These are phyloP conservation scores for Anthracocystis panici-leucophaei DNA, from an alignment of 1,284 basidiomycete genomes.

Conservation along the genomic window DNA sequence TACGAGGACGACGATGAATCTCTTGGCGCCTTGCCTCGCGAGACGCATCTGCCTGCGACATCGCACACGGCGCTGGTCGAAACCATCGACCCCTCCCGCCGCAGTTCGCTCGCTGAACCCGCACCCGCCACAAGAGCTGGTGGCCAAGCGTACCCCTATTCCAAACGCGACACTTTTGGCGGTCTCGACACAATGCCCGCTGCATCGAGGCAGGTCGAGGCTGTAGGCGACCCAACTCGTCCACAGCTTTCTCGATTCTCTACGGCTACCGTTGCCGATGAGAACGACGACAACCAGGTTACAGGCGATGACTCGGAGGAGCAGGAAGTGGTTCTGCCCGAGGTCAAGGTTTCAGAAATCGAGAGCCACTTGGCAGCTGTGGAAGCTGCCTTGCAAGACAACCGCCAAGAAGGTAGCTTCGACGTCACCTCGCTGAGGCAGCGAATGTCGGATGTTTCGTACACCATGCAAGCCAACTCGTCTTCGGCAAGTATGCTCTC, in stretches of 20 bases:
- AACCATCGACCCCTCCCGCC: constrained; percentile 22
- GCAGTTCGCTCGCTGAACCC: constrained; percentile 13
- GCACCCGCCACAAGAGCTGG: background rate
- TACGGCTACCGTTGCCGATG: constrained; percentile 12
- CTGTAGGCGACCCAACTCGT: constrained; percentile 5
- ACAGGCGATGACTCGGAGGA: constrained; percentile 25
- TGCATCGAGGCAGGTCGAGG: constrained; percentile 6
- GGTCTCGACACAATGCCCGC: constrained; percentile 25
- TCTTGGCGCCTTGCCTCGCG: constrained; percentile 21
- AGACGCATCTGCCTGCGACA: constrained; percentile 18
- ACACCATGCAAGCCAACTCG: constrained; percentile 31
- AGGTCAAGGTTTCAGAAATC: constrained; percentile 49
- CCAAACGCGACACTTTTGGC: constrained; percentile 41
- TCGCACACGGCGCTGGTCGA: constrained; percentile 41
- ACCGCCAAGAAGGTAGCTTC: constrained; percentile 46
- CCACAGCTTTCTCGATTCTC: constrained; percentile 39
- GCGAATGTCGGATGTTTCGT: constrained; percentile 39
- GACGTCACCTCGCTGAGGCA: constrained; percentile 42
- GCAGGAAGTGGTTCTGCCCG: constrained; percentile 34
- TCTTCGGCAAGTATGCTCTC: constrained; percentile 43
- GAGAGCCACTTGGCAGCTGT: constrained; percentile 47
- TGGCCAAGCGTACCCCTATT: constrained; percentile 4
- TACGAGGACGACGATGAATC: constrained; percentile 34
- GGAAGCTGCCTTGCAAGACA: constrained; percentile 47
- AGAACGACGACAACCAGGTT: constrained; percentile 6